These are phyloP conservation scores for Aristolochia fimbriata DNA, from an alignment of 164 flowering plant species.

Conservation along the genomic window DNA sequence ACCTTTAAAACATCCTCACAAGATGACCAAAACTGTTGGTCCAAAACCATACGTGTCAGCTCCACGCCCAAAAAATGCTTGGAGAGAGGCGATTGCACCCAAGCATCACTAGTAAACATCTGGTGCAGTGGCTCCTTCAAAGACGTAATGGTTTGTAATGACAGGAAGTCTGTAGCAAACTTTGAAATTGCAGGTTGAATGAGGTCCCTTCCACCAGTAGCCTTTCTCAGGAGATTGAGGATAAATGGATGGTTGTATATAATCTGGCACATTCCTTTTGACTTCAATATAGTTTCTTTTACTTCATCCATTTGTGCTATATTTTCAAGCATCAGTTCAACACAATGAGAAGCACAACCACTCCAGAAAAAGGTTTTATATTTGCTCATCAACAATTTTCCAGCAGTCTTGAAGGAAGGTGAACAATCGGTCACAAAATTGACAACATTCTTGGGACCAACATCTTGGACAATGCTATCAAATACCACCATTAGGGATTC, in stretches of 20 bases:
- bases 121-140: constrained; percentile 23
- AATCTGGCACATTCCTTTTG: constrained; percentile 23
- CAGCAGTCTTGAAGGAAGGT: constrained; percentile 23
- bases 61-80: constrained; percentile 23
- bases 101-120: constrained; percentile 26
- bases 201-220: constrained; percentile 31
- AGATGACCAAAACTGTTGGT: constrained; percentile 26
- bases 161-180: constrained; percentile 26
- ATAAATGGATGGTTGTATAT: constrained; percentile 29
- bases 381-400: constrained; percentile 21
- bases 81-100: constrained; percentile 28
- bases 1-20: constrained; percentile 18
- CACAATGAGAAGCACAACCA: constrained; percentile 39
- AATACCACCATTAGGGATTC: constrained; percentile 24
- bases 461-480: constrained; percentile 35
- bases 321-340: constrained; percentile 38
- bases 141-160: constrained; percentile 23
- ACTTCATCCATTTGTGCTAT: constrained; percentile 22
- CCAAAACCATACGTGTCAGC: constrained; percentile 21
- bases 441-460: constrained; percentile 37
- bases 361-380: constrained; percentile 31
- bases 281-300: constrained; percentile 19
- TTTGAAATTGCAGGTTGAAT: constrained; percentile 27
- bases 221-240: constrained; percentile 29
- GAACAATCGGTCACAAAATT: constrained; percentile 35